Evolutionary conservation across 1,284 basidiomycete species (phyloP), one percentile per base, ranked within the genome.

Genomic region (Boletus smithii): DNA sequence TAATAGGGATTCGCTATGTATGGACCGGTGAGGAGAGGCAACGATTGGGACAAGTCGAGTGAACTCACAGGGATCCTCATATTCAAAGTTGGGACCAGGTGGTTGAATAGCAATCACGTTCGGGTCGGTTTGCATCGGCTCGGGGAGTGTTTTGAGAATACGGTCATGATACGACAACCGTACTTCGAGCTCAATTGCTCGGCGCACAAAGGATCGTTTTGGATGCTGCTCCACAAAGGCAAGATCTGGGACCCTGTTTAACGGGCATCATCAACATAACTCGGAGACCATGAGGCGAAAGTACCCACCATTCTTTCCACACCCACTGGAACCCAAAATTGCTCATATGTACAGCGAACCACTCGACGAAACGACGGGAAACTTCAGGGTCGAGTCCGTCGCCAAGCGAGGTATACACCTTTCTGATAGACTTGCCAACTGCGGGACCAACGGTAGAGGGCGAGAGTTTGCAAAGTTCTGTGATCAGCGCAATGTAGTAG

Each of bases 271-370:
- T 43, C 32, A 36, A 33, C n/a, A 27, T 16, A 17, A 36, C 11
- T 23, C 23, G 20, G 7, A 20, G 18, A 27, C 5, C 17, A 32
- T 27, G 43, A 44, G 23, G 34, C 10, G 18, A 40, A 46, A 17
- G 34, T 17, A 69, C 82, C 36, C 53, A 94, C 95, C 97, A 99
- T 77, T 99, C 97, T 61, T 93, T 94, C 97, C 97, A 99, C n/a
- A 95, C 93, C 97, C 97, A 99, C 59, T 87, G 84, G 72, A 98
- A 99, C 17, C 88, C 88, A 69, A 99, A 99, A 71, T 99, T 99
- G 59, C 90, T 94, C 79, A 99, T 88, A 61, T 99, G 97, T 2
- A 91, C 79, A 5, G 91, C 82, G 61, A 98, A 97, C 97, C 97
- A 99, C 56, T 97, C 93, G 0, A 90, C 82, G 50, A 94, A 88